These are phyloP conservation scores for Boletus reticuloceps DNA, from an alignment of 768 basidiomycete genomes.

Conservation along the genomic window DNA sequence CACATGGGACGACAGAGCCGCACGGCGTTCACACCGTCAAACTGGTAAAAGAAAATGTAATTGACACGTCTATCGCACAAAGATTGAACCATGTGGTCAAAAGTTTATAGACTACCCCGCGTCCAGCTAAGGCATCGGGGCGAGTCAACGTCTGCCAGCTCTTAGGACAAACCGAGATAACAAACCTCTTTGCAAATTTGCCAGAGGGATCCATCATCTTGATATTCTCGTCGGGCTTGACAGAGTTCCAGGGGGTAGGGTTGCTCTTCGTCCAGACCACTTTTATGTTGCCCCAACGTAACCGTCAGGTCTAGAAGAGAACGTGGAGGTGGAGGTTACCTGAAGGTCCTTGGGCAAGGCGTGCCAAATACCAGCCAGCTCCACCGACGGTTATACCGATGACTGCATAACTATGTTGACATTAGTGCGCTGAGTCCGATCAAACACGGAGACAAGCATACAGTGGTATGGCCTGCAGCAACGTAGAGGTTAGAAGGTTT, in stretches of 20 bases:
- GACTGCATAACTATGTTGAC: constrained; percentile 41
- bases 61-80: constrained; percentile 24
- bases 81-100: neutral
- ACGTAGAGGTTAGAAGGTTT: neutral
- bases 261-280: constrained; percentile 68
- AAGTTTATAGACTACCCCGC: constrained; percentile 62
- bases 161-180: neutral
- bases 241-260: constrained; percentile 86
- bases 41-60: constrained; percentile 2
- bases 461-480: constrained; percentile 49
- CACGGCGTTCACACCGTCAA: constrained; percentile 1
- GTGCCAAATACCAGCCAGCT: constrained; percentile 64
- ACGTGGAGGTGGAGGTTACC: constrained; percentile 34
- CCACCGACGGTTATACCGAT: constrained; percentile 52
- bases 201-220: constrained; percentile 71
- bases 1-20: neutral
- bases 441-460: constrained; percentile 26
- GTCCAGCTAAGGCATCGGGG: constrained; percentile 53
- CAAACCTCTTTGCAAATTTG: constrained; percentile 66
- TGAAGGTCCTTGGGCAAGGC: constrained; percentile 56
- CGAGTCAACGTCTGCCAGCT: constrained; percentile 1
- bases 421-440: constrained; percentile 10
- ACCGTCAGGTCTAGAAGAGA: neutral
- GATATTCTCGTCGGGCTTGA: constrained; percentile 71
- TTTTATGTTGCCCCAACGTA: constrained; percentile 14